Conservation (phyloP, 1,139 yeast genomes). For the Nadsonia commutata region DNA sequence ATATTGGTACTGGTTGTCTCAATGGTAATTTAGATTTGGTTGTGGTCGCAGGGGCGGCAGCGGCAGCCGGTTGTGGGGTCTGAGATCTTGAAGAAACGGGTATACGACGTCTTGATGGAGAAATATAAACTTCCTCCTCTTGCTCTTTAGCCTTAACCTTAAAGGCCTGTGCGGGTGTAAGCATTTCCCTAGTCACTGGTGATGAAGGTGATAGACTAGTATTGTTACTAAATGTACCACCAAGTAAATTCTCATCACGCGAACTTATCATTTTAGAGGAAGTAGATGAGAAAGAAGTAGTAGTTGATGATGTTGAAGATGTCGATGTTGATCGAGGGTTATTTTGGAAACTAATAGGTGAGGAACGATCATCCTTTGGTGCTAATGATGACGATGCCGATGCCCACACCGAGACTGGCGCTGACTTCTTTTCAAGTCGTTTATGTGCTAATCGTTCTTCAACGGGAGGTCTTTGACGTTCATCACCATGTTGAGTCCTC, state of each 20-base stretch:
- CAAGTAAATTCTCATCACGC: neutral
- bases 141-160: constrained; percentile 11
- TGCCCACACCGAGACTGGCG: too few species aligned
- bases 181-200: constrained; percentile 3
- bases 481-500: constrained; percentile 5
- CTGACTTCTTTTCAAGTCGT: constrained; percentile 10
- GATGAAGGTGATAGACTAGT: neutral
- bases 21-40: constrained; percentile 10
- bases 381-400: neutral
- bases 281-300: constrained; percentile 7
- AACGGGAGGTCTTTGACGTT: neutral
- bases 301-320: constrained; percentile 4
- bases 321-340: too few species aligned
- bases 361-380: too few species aligned
- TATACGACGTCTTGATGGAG: constrained; percentile 15
- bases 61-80: constrained; percentile 5
- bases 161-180: constrained; percentile 5
- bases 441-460: constrained; percentile 8
- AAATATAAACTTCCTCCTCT: constrained; percentile 13
- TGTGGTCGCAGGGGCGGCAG: constrained; percentile 10
- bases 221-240: neutral
- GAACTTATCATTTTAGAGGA: constrained; percentile 1
- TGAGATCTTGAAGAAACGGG: constrained; percentile 10
- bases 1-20: constrained; percentile 17
- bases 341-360: too few species aligned